These are phyloP conservation scores for Linum lewisii DNA, from an alignment of 345 rosid genomes.

Conservation along the genomic window DNA sequence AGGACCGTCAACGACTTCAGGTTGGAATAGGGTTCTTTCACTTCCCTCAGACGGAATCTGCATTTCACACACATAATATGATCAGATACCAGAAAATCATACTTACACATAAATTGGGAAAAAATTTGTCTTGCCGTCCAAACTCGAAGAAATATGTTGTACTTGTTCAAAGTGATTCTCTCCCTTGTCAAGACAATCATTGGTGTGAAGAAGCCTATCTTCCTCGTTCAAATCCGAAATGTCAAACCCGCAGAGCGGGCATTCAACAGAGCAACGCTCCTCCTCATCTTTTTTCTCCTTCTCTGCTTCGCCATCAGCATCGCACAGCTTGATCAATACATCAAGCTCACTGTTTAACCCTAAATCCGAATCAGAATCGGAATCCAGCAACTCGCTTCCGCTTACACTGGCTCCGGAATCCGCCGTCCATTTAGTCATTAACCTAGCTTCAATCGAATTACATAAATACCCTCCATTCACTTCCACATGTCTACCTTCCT, in stretches of 20 bases:
- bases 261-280: constrained; percentile 28
- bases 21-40: constrained; percentile 15
- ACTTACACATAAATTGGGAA: neutral
- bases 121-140: neutral
- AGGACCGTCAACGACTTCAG: constrained; percentile 28
- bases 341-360: constrained; percentile 44
- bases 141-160: constrained; percentile 15
- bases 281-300: neutral
- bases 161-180: constrained; percentile 33
- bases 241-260: constrained; percentile 69
- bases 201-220: constrained; percentile 56
- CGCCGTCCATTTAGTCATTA: constrained; percentile 19
- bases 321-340: constrained; percentile 46
- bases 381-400: constrained; percentile 12
- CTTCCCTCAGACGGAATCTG: constrained; percentile 30
- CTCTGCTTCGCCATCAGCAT: constrained; percentile 20
- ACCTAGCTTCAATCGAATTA: constrained; percentile 60
- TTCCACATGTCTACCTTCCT: constrained; percentile 6
- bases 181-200: constrained; percentile 61
- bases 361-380: constrained; percentile 17
- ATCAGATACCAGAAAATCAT: neutral
- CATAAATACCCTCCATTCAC: constrained; percentile 32
- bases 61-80: constrained; percentile 7
- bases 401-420: constrained; percentile 10
- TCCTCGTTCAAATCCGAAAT: constrained; percentile 62